phyloP scores from a whole-genome alignment of 2,329 filamentous ascomycete species.

The Ophiostoma himal-ulmi region DNA sequence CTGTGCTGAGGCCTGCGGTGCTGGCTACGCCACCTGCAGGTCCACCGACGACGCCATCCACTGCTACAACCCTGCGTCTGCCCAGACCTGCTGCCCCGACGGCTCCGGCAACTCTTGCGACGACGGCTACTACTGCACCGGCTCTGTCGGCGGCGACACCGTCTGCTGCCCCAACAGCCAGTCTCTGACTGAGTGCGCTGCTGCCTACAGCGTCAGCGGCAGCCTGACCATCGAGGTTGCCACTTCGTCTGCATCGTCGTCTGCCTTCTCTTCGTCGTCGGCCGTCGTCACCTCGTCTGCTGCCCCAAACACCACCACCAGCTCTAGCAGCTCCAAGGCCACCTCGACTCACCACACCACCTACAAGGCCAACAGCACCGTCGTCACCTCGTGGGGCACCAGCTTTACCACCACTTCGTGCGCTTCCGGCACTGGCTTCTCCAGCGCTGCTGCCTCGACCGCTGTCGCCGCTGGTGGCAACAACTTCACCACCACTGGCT shows the following conservation, averaged over 20 bases:
- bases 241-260: conserved; percentile 33
- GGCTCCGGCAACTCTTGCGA: conserved; percentile 56
- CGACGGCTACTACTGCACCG: conserved; percentile 53
- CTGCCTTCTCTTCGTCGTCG: conserved; percentile 27
- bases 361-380: conserved; percentile 24
- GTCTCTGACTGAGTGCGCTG: conserved; percentile 50
- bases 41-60: conserved; percentile 47
- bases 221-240: conserved; percentile 43
- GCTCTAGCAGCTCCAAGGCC: conserved; percentile 13
- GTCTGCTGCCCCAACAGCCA: conserved; percentile 57
- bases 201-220: conserved; percentile 44
- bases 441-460: conserved; percentile 10
- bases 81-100: conserved; percentile 54
- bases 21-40: conserved; percentile 44
- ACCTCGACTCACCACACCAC: conserved; percentile 12
- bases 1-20: conserved; percentile 52
- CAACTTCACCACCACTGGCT: conserved; percentile 25
- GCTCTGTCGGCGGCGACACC: conserved; percentile 47
- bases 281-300: conserved; percentile 23
- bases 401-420: conserved; percentile 21
- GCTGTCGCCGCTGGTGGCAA: not conserved
- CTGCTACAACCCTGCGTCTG: conserved; percentile 50
- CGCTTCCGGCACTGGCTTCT: conserved; percentile 23
- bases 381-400: conserved; percentile 26
- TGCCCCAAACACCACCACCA: conserved; percentile 14